Conservation (phyloP, 345 rosid species). For the Rhodomyrtus tomentosa region DNA sequence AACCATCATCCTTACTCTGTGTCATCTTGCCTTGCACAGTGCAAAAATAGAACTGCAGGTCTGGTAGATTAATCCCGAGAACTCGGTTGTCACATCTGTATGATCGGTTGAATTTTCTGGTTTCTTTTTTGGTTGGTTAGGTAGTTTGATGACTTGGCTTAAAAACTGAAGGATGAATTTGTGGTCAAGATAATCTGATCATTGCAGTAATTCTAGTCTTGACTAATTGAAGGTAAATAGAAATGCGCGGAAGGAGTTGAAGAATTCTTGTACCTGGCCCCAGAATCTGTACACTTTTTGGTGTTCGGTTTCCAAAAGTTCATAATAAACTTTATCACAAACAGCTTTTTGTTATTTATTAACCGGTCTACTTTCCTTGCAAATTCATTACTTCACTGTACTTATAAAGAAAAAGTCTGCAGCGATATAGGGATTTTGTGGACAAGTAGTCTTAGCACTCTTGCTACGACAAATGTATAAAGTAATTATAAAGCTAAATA, state of each 20-base stretch:
- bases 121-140: not conserved
- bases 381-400: not conserved
- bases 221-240: not conserved
- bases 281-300: not conserved
- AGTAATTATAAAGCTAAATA: not conserved
- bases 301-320: not conserved
- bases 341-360: not conserved
- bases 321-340: not conserved
- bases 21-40: slow-evolving; percentile 88
- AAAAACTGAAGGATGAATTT: not conserved
- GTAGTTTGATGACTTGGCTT: not conserved
- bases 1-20: slow-evolving; percentile 63
- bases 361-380: not conserved
- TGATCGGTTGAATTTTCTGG: not conserved
- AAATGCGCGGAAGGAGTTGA: not conserved
- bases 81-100: not conserved
- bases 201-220: not conserved
- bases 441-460: not conserved
- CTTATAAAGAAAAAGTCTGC: not conserved
- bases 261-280: not conserved
- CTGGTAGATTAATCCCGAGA: not conserved
- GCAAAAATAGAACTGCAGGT: slow-evolving; percentile 84
- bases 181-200: not conserved
- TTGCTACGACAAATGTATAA: not conserved
- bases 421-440: not conserved